phyloP scores from a whole-genome alignment of 768 basidiomycete genomes.

The Trametes coccinea region DNA sequence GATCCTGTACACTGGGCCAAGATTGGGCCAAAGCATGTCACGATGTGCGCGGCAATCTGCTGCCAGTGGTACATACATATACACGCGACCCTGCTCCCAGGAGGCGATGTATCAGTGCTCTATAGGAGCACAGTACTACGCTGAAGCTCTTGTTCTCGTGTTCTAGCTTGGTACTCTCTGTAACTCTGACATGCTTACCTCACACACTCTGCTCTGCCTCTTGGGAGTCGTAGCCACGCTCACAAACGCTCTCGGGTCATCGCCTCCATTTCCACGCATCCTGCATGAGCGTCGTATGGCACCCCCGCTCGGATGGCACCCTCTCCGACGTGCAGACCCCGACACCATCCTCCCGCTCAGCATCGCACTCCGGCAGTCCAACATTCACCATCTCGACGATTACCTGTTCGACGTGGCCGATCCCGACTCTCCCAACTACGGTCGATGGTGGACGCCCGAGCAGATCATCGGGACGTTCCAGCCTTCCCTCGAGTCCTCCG shows the following conservation, averaged over 20 bases:
- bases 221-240: neutral
- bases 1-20: too few relatives aligned
- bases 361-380: constrained; percentile 38
- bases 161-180: too few relatives aligned
- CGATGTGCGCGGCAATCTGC: too few relatives aligned
- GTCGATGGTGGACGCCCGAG: constrained; percentile 37
- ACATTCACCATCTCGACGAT: constrained; percentile 33
- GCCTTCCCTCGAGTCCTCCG: constrained; percentile 30
- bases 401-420: constrained; percentile 38
- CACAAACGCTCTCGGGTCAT: neutral
- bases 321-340: constrained; percentile 36
- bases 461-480: constrained; percentile 35
- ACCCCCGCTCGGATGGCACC: constrained; percentile 42
- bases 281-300: neutral
- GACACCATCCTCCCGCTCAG: constrained; percentile 34
- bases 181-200: neutral
- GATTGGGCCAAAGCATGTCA: too few relatives aligned
- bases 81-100: neutral
- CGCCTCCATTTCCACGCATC: constrained; percentile 39
- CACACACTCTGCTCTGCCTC: neutral
- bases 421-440: constrained; percentile 38
- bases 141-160: too few relatives aligned
- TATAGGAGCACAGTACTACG: too few relatives aligned
- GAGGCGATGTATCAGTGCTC: too few relatives aligned
- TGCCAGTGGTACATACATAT: neutral